Evolutionary conservation across 306 rosid genomes (phyloP).

Genomic region (Chamaecrista fasciculata): DNA sequence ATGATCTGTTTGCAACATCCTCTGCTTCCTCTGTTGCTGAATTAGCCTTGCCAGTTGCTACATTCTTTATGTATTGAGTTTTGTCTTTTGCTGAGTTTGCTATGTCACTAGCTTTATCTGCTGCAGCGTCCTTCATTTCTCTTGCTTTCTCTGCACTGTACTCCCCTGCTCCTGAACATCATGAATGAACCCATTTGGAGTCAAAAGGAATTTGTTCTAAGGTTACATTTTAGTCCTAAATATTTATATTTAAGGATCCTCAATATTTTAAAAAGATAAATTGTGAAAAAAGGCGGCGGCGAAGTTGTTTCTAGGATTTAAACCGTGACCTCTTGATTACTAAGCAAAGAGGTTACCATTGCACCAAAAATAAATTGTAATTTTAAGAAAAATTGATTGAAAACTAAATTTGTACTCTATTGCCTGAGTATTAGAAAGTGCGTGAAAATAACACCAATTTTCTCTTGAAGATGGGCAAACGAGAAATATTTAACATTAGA

Average conservation of each 20-base stretch:
- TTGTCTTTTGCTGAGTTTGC: slow-evolving; percentile 37
- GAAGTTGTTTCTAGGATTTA: no score
- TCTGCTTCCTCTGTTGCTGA: neutral
- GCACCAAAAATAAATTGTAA: no score
- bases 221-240: no score
- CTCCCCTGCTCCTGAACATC: slow-evolving; percentile 47
- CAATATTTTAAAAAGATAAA: no score
- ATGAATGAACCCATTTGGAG: no score
- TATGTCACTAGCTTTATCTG: slow-evolving; percentile 34
- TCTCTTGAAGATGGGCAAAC: neutral
- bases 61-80: slow-evolving; percentile 12
- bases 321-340: no score
- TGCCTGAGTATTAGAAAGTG: neutral
- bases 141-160: slow-evolving; percentile 42
- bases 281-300: no score
- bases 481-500: neutral
- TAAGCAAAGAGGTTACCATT: no score
- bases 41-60: slow-evolving; percentile 11
- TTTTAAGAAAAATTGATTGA: no score
- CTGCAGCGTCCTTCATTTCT: slow-evolving; percentile 33
- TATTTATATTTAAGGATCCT: no score
- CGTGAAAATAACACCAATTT: neutral
- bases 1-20: neutral
- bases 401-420: no score
- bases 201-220: no score